These are phyloP conservation scores for Dentipellis sp. DNA, from an alignment of 768 basidiomycete species.

Conservation along the genomic window DNA sequence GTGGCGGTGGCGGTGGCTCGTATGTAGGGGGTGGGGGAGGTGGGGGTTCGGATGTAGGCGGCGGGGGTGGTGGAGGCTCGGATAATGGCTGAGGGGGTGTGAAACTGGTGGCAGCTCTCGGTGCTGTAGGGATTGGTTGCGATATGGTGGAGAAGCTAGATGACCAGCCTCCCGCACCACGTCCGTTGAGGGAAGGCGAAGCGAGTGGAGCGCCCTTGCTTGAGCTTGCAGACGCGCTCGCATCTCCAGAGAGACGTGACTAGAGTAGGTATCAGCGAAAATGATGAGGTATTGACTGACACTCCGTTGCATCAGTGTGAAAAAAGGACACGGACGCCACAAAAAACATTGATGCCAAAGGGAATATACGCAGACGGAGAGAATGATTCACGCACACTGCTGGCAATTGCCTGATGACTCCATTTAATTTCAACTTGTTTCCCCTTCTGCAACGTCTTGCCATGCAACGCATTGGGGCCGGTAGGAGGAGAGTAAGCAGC, in stretches of 20 bases:
- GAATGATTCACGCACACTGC: constrained; percentile 19
- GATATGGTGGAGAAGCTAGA: constrained; percentile 13
- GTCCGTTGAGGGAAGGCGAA: constrained; percentile 9
- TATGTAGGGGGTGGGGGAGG: constrained; percentile 20
- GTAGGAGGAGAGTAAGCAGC: constrained; percentile 20
- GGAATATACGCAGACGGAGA: not conserved
- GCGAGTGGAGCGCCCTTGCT: constrained; percentile 1
- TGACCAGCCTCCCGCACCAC: constrained; percentile 12
- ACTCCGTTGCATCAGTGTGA: constrained; percentile 4
- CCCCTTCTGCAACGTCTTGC: constrained; percentile 28
- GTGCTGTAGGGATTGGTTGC: constrained; percentile 15
- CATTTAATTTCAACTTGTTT: constrained; percentile 31
- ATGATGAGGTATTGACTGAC: no score
- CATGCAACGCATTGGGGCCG: constrained; percentile 20
- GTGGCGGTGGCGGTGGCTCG: constrained; percentile 15
- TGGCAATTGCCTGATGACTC: constrained; percentile 21
- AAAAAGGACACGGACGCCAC: not conserved
- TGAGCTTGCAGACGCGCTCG: not conserved
- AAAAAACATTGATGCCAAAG: not conserved
- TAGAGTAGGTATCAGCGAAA: no score
- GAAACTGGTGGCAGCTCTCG: constrained; percentile 13
- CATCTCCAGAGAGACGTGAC: not conserved
- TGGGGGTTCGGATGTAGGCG: constrained; percentile 20
- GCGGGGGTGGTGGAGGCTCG: constrained; percentile 22
- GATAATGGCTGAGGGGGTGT: constrained; percentile 12